phyloP scores from a whole-genome alignment of 208 protist genomes.

The Leishmania gerbilli region DNA sequence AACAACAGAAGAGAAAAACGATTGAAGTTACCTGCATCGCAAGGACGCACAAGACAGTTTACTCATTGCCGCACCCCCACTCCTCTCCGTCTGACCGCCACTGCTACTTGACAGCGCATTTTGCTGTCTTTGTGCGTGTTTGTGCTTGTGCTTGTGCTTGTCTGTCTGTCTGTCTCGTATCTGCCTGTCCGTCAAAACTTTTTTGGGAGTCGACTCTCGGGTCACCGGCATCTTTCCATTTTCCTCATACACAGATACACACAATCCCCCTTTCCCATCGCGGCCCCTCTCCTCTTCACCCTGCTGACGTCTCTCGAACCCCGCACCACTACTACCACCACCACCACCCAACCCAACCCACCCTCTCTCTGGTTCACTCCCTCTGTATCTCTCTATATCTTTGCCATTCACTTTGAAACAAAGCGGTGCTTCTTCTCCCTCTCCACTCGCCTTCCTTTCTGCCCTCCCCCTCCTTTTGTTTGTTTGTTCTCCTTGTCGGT shows the following conservation, averaged over 20 bases:
- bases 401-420: neutral
- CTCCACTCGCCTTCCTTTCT: neutral
- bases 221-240: neutral
- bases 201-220: neutral
- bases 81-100: neutral
- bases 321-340: neutral
- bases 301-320: neutral
- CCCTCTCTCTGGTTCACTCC: neutral
- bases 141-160: neutral
- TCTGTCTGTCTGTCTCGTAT: neutral
- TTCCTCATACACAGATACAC: neutral
- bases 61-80: neutral
- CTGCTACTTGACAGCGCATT: neutral
- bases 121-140: neutral
- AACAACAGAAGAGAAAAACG: neutral
- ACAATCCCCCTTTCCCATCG: neutral
- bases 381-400: neutral
- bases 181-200: neutral
- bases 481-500: neutral
- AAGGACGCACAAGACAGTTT: neutral
- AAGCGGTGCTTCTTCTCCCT: neutral
- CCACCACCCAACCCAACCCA: neutral
- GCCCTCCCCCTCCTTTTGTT: neutral
- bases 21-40: neutral
- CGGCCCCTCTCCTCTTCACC: neutral